phyloP scores from a whole-genome alignment of 2,329 filamentous ascomycete genomes.

The Lecanicillium sp. region DNA sequence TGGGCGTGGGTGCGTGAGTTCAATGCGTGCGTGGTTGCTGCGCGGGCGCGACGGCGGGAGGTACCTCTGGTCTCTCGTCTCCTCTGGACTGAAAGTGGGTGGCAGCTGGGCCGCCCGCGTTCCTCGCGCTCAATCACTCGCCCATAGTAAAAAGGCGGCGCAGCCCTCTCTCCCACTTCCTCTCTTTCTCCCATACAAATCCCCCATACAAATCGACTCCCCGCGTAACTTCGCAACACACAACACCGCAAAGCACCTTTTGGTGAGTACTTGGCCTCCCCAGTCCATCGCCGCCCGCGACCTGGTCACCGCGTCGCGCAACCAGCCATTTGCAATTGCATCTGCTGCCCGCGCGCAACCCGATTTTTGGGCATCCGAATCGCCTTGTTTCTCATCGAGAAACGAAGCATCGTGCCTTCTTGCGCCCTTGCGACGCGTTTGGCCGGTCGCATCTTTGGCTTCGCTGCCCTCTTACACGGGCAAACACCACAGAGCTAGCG shows the following conservation, averaged over 20 bases:
- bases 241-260: slow-evolving; percentile 24
- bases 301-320: slow-evolving; percentile 22
- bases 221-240: slow-evolving; percentile 28
- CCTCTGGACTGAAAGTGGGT: neutral
- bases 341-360: slow-evolving; percentile 17
- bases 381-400: slow-evolving; percentile 6
- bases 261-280: slow-evolving; percentile 45
- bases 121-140: slow-evolving; percentile 48
- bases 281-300: slow-evolving; percentile 27
- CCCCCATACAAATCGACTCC: slow-evolving; percentile 42
- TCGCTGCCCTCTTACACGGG: slow-evolving; percentile 1
- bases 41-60: too few relatives aligned
- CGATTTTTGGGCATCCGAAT: slow-evolving; percentile 15
- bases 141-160: slow-evolving; percentile 58
- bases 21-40: too few relatives aligned
- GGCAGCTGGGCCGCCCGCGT: slow-evolving; percentile 16
- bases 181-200: slow-evolving; percentile 55
- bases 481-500: slow-evolving; percentile 3
- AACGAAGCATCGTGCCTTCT: slow-evolving; percentile 1
- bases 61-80: too few relatives aligned
- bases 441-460: slow-evolving; percentile 4
- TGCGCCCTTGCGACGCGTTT: neutral
- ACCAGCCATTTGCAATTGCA: slow-evolving; percentile 17
- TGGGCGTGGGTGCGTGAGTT: too few relatives aligned
- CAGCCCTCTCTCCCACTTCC: slow-evolving; percentile 43